Evolutionary conservation across 345 rosid species (phyloP).

Genomic region (Eucalyptus marginata): DNA sequence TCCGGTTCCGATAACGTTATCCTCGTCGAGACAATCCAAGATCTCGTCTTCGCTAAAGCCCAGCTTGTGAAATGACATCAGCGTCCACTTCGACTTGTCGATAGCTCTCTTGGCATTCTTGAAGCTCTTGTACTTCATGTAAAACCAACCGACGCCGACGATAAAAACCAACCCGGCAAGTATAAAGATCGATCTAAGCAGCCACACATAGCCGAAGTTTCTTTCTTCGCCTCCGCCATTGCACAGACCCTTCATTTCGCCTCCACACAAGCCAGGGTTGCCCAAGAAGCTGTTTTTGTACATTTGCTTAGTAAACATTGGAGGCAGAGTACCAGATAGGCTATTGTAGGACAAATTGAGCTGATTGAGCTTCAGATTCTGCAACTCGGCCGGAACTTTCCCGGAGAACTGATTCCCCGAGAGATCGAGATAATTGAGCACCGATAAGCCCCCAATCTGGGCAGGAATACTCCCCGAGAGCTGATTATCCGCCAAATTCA

Average conservation of each 20-base stretch:
- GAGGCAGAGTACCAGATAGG: slow-evolving; percentile 65
- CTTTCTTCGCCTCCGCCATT: slow-evolving; percentile 24
- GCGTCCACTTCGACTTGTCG: slow-evolving; percentile 86
- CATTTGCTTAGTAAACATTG: slow-evolving; percentile 45
- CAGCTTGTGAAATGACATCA: slow-evolving; percentile 93
- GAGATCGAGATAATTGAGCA: slow-evolving; percentile 86
- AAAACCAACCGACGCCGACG: slow-evolving; percentile 75
- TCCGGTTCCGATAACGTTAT: slow-evolving; percentile 85
- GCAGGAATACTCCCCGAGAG: slow-evolving; percentile 59
- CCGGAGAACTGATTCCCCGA: slow-evolving; percentile 63
- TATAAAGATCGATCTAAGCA: slow-evolving; percentile 56
- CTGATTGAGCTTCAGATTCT: slow-evolving; percentile 86
- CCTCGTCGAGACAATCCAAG: slow-evolving; percentile 76
- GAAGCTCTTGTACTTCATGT: slow-evolving; percentile 58
- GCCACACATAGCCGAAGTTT: slow-evolving; percentile 58
- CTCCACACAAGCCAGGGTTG: slow-evolving; percentile 75
- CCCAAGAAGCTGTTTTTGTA: slow-evolving; percentile 64
- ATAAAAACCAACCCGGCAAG: slow-evolving; percentile 59
- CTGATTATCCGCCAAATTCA: slow-evolving; percentile 51
- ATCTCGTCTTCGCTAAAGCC: slow-evolving; percentile 91
- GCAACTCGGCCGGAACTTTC: slow-evolving; percentile 50
- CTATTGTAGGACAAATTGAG: slow-evolving; percentile 68
- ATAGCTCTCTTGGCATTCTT: slow-evolving; percentile 44
- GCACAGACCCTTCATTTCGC: slow-evolving; percentile 51
- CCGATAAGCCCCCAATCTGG: slow-evolving; percentile 55